Conservation (phyloP, 176 grass and related monocot species). For the Leersia perrieri region DNA sequence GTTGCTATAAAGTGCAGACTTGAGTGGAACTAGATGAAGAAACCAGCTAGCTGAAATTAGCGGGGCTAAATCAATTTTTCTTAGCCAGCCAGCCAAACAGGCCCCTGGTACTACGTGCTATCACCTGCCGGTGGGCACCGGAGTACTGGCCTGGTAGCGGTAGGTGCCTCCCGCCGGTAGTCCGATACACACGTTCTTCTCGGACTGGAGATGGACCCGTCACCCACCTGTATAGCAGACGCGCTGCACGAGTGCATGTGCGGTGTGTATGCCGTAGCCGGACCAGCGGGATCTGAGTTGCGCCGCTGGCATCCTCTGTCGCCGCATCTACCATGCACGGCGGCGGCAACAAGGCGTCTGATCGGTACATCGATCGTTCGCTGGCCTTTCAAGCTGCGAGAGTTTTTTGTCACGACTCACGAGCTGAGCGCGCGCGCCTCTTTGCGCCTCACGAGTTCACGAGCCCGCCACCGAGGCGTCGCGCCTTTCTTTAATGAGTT, state of each 20-base stretch:
- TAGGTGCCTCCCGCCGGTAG: neutral
- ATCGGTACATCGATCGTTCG: neutral
- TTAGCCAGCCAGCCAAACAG: too few relatives aligned
- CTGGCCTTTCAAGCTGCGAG: neutral
- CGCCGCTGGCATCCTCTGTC: neutral
- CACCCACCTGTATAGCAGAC: neutral
- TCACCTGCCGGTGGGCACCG: neutral
- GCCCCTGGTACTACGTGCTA: neutral
- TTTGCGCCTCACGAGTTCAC: neutral
- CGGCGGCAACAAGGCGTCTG: neutral
- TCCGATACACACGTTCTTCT: too few relatives aligned
- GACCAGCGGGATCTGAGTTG: neutral
- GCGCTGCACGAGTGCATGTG: neutral
- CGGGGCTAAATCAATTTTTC: too few relatives aligned
- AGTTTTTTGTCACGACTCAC: too few relatives aligned
- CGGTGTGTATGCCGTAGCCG: neutral
- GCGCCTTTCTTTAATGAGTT: neutral
- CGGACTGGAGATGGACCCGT: neutral
- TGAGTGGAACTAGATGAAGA: neutral
- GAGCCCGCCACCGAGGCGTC: neutral
- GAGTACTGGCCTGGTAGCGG: too few relatives aligned
- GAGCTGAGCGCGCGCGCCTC: too few relatives aligned
- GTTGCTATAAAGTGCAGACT: too few relatives aligned
- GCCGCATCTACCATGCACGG: neutral
- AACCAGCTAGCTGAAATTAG: too few relatives aligned